These are phyloP conservation scores for Alternaria consortialis DNA, from an alignment of 2,329 filamentous ascomycete genomes.

Conservation along the genomic window DNA sequence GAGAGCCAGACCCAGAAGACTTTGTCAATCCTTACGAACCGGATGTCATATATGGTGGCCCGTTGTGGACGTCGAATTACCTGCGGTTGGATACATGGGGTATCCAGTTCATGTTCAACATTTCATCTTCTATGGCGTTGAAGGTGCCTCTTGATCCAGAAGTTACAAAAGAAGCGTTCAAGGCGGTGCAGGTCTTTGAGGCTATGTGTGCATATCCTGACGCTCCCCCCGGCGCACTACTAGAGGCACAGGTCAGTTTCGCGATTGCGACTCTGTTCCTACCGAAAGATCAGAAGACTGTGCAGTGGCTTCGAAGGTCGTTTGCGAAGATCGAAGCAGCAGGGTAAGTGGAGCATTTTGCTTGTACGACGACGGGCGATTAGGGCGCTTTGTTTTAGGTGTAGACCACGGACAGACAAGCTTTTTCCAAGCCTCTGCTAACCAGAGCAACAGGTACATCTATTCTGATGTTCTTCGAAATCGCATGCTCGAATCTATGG, in stretches of 20 bases:
- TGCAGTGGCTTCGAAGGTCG: constrained; percentile 81
- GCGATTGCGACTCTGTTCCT: constrained; percentile 81
- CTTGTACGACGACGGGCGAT: not conserved
- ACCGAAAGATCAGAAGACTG: constrained; percentile 75
- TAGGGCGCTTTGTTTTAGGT: not conserved
- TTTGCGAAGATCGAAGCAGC: constrained; percentile 79
- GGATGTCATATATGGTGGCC: constrained; percentile 71
- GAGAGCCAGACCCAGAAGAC: constrained; percentile 66
- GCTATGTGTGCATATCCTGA: constrained; percentile 76
- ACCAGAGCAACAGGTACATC: constrained; percentile 71
- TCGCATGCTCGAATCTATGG: constrained; percentile 80
- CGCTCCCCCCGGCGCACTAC: constrained; percentile 73
- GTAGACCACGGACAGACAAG: not conserved
- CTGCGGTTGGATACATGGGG: constrained; percentile 80
- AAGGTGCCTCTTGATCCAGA: constrained; percentile 62
- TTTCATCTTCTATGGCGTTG: constrained; percentile 70
- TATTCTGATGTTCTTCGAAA: constrained; percentile 77
- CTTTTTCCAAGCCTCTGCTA: constrained; percentile 6
- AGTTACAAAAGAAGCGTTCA: constrained; percentile 69
- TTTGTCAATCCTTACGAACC: constrained; percentile 78
- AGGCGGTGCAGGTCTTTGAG: constrained; percentile 81
- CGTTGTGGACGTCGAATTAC: constrained; percentile 78
- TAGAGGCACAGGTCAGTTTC: constrained; percentile 78
- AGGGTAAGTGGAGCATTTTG: constrained; percentile 67
- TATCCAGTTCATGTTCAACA: constrained; percentile 80